phyloP scores from a whole-genome alignment of 1,139 yeast genomes.

The Ashbya aceris region DNA sequence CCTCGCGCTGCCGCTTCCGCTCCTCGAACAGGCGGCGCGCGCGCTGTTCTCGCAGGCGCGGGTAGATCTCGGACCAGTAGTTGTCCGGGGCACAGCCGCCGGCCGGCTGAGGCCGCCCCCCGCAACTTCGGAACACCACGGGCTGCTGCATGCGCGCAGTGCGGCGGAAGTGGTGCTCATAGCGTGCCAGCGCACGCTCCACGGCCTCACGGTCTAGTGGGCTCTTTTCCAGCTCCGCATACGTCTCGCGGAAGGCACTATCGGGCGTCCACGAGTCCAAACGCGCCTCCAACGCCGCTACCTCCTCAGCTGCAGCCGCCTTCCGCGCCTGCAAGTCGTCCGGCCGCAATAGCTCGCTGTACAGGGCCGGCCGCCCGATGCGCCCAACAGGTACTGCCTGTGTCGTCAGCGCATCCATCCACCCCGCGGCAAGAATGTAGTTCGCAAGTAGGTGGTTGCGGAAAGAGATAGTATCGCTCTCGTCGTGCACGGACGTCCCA shows the following conservation, averaged over 20 bases:
- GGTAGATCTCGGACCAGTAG: constrained; percentile 4
- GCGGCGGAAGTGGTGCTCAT: constrained; percentile 9
- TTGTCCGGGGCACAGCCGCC: constrained; percentile 1
- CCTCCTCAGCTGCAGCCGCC: constrained; percentile 9
- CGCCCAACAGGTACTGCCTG: constrained; percentile 18
- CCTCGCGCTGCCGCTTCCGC: constrained; percentile 5
- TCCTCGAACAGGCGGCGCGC: constrained; percentile 11
- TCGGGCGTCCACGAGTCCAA: background rate
- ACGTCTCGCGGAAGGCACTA: background rate
- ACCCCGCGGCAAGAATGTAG: constrained; percentile 16
- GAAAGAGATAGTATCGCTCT: constrained; percentile 28
- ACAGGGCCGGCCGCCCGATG: constrained; percentile 18
- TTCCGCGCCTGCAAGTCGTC: constrained; percentile 11
- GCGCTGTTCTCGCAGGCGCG: constrained; percentile 6
- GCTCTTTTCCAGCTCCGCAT: constrained; percentile 2
- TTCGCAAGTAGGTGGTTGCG: constrained; percentile 22
- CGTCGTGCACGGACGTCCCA: constrained; percentile 25
- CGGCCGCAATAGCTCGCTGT: constrained; percentile 8
- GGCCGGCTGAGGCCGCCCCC: constrained; percentile 11
- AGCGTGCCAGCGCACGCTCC: constrained; percentile 9
- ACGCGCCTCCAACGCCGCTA: constrained; percentile 7
- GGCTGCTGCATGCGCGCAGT: constrained; percentile 1
- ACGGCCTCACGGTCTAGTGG: constrained; percentile 1
- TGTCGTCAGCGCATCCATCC: constrained; percentile 19
- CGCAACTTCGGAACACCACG: too few species aligned